phyloP scores from a whole-genome alignment of 257 asterid species.

The Plantago ovata region DNA sequence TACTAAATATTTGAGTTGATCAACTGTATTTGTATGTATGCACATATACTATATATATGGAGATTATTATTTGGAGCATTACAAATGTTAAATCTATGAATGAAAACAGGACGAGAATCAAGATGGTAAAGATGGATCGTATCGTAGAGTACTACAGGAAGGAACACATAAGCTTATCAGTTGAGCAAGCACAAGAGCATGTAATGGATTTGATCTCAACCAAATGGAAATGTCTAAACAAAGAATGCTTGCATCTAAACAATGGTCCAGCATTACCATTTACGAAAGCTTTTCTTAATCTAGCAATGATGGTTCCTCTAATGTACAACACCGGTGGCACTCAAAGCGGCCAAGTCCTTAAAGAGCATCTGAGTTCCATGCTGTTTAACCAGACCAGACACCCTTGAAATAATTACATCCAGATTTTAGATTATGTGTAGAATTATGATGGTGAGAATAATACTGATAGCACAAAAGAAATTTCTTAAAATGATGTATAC shows the following conservation, averaged over 20 bases:
- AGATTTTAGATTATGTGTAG: too few relatives aligned
- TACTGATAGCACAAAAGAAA: too few relatives aligned
- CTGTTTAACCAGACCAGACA: constrained; percentile 4
- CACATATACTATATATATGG: too few relatives aligned
- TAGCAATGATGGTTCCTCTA: constrained; percentile 11
- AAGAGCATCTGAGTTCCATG: constrained; percentile 13
- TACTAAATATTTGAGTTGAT: too few relatives aligned
- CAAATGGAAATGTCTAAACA: constrained; percentile 13
- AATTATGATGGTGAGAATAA: too few relatives aligned
- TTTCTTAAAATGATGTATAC: too few relatives aligned
- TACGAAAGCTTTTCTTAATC: constrained; percentile 12
- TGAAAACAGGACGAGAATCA: constrained; percentile 15
- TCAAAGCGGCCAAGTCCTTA: constrained; percentile 14
- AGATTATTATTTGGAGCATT: too few relatives aligned
- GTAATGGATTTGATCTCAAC: not conserved
- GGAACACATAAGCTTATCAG: not conserved
- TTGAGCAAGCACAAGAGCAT: constrained; percentile 9
- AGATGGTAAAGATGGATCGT: constrained; percentile 19
- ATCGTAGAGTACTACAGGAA: constrained; percentile 18
- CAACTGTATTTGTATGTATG: too few relatives aligned
- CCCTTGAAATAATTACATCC: too few relatives aligned
- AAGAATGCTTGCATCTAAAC: not conserved
- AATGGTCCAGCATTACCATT: not conserved
- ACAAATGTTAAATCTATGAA: too few relatives aligned
- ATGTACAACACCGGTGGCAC: constrained; percentile 20